Evolutionary conservation across 1,284 basidiomycete genomes (phyloP).

Genomic region (Cryptococcus sp.): DNA sequence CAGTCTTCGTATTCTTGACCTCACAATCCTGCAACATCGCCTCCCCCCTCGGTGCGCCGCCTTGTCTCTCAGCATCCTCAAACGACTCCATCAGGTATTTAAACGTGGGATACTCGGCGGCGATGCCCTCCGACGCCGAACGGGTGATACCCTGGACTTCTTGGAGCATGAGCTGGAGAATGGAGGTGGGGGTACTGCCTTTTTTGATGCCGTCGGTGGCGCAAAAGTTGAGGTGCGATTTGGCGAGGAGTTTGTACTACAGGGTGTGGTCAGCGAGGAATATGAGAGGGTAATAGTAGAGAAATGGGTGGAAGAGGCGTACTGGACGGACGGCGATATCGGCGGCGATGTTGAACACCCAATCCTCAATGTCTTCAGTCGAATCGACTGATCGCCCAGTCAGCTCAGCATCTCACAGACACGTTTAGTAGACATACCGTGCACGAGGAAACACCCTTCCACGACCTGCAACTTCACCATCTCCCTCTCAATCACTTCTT

Average conservation of each 20-base stretch:
- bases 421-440: conserved; percentile 28
- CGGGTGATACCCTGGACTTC: conserved; percentile 47
- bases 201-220: conserved; percentile 34
- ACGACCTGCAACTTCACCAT: conserved; percentile 43
- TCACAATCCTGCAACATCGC: conserved; percentile 38
- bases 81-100: conserved; percentile 42
- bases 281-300: not conserved
- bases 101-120: conserved; percentile 33
- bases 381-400: conserved; percentile 37
- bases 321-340: conserved; percentile 49
- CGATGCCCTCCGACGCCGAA: conserved; percentile 39
- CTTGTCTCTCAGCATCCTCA: conserved; percentile 32
- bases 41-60: conserved; percentile 22
- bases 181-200: conserved; percentile 22
- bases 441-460: conserved; percentile 38
- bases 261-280: conserved; percentile 5
- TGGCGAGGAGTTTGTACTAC: conserved; percentile 45
- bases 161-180: conserved; percentile 47
- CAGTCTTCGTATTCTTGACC: conserved; percentile 17
- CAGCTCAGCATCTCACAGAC: not conserved
- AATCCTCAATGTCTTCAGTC: conserved; percentile 47
- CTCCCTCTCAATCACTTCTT: conserved; percentile 40
- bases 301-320: conserved; percentile 17
- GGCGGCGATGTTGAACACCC: conserved; percentile 47
- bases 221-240: conserved; percentile 47